phyloP scores from a whole-genome alignment of 371 early-diverging fungal species.

The Conidiobolus incongruus region DNA sequence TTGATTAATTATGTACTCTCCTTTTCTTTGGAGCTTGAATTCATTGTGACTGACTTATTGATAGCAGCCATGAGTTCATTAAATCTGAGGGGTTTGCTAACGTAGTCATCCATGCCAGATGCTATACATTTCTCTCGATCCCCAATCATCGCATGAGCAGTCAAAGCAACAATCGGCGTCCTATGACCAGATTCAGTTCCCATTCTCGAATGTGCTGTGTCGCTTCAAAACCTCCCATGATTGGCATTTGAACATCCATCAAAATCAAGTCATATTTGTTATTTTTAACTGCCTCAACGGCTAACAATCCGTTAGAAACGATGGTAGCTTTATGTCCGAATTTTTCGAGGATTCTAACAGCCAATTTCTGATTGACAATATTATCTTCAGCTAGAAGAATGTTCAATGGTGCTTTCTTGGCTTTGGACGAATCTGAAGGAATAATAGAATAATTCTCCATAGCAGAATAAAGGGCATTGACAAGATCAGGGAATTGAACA shows the following conservation, averaged over 20 bases:
- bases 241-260: conserved; percentile 62
- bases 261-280: conserved; percentile 39
- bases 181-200: too few relatives aligned
- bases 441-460: conserved; percentile 38
- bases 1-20: too few relatives aligned
- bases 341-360: too few relatives aligned
- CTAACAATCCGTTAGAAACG: conserved; percentile 47
- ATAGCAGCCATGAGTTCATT: conserved; percentile 32
- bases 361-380: conserved; percentile 59
- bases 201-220: conserved; percentile 42
- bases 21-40: conserved; percentile 6
- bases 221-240: conserved; percentile 59
- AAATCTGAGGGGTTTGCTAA: conserved; percentile 33
- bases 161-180: too few relatives aligned
- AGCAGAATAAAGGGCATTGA: conserved; percentile 35
- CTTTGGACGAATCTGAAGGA: too few relatives aligned
- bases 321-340: conserved; percentile 40
- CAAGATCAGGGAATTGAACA: conserved; percentile 26
- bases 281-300: conserved; percentile 34
- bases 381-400: conserved; percentile 66
- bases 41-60: conserved; percentile 17
- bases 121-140: too few relatives aligned
- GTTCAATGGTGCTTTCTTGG: conserved; percentile 16
- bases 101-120: too few relatives aligned
- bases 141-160: too few relatives aligned